These are phyloP conservation scores for Rhazya stricta DNA, from an alignment of 257 asterid genomes.

Conservation along the genomic window DNA sequence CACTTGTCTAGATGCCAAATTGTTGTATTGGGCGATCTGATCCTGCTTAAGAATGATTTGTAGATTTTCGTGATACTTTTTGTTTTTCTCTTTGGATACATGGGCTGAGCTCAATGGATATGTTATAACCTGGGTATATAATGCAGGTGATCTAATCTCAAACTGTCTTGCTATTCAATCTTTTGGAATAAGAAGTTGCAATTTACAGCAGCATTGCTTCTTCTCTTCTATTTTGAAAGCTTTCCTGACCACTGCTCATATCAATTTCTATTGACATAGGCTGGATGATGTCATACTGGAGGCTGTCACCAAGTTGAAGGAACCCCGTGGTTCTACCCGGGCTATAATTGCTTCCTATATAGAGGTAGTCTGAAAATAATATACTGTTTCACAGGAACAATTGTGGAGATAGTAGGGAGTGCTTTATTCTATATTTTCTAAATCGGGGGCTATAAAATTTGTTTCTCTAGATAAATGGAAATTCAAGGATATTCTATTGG, in stretches of 20 bases:
- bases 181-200: neutral
- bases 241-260: constrained; percentile 7
- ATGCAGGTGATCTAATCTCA: neutral
- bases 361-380: constrained; percentile 45
- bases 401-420: neutral
- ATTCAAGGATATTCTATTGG: neutral
- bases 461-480: neutral
- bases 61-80: neutral
- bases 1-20: neutral
- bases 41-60: neutral
- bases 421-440: neutral
- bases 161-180: neutral
- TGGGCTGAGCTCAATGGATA: neutral
- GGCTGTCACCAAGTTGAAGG: constrained; percentile 80
- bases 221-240: neutral
- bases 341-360: constrained; percentile 57
- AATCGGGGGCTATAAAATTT: neutral
- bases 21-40: neutral
- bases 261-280: constrained; percentile 38
- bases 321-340: constrained; percentile 84
- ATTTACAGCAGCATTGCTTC: neutral
- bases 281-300: constrained; percentile 75
- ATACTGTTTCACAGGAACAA: neutral
- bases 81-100: neutral
- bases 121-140: neutral